These are phyloP conservation scores for Pythium scleroteichum DNA, from an alignment of 352 stramenopile species.

Conservation along the genomic window DNA sequence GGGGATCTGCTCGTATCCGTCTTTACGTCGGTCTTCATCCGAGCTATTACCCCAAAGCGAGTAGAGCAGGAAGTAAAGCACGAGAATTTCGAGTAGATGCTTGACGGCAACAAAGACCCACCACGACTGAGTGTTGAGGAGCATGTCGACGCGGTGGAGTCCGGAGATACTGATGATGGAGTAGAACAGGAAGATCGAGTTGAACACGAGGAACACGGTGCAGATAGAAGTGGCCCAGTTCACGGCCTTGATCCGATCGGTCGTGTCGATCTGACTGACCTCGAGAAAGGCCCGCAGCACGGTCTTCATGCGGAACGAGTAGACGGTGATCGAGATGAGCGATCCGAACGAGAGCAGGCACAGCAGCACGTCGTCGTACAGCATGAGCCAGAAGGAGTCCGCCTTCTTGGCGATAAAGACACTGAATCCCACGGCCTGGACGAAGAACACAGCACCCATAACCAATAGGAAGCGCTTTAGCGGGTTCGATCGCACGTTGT, in stretches of 20 bases:
- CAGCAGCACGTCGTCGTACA: constrained; percentile 91
- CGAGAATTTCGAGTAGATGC: constrained; percentile 91
- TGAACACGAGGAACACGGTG: constrained; percentile 95
- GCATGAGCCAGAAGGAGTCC: constrained; percentile 95
- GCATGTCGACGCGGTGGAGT: constrained; percentile 84
- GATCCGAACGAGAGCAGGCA: constrained; percentile 85
- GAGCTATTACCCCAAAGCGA: constrained; percentile 89
- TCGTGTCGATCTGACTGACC: constrained; percentile 96
- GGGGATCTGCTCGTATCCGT: constrained; percentile 78
- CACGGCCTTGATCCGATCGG: constrained; percentile 94
- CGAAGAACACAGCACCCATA: constrained; percentile 63
- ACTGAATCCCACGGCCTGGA: constrained; percentile 83
- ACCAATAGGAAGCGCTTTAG: constrained; percentile 90
- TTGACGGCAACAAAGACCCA: constrained; percentile 94
- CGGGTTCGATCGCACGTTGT: constrained; percentile 72
- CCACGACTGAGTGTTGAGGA: constrained; percentile 88
- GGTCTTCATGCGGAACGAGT: constrained; percentile 95
- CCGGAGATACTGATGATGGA: constrained; percentile 84
- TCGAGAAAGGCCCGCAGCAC: constrained; percentile 95
- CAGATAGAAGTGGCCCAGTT: constrained; percentile 95
- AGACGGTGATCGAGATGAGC: constrained; percentile 92
- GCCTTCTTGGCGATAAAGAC: constrained; percentile 81
- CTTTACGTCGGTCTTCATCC: constrained; percentile 63
- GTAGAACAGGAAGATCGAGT: constrained; percentile 86
- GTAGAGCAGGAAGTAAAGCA: constrained; percentile 95